phyloP scores from a whole-genome alignment of 2,329 filamentous ascomycete species.

The Pseudovirgaria hyperparasitica region DNA sequence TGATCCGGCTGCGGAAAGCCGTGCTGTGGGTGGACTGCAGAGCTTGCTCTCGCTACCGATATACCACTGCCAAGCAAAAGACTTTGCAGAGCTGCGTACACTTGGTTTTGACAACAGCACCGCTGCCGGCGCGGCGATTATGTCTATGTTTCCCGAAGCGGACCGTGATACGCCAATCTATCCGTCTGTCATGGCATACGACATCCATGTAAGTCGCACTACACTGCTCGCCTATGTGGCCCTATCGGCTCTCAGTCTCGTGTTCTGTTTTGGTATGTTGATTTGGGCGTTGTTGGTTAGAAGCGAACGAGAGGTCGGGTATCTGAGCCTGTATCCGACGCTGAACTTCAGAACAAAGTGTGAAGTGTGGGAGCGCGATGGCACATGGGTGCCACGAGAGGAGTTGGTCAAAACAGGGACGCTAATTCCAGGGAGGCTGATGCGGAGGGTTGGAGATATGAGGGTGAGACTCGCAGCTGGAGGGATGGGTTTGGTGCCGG shows the following conservation, averaged over 20 bases:
- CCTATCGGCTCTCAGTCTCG: slow-evolving; percentile 1
- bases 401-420: no score
- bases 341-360: background rate
- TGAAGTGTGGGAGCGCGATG: no score
- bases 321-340: background rate
- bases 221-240: slow-evolving; percentile 4
- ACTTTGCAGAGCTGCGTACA: slow-evolving; percentile 2
- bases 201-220: slow-evolving; percentile 1
- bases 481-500: no score
- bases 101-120: slow-evolving; percentile 4
- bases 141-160: slow-evolving; percentile 1
- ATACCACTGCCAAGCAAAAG: slow-evolving; percentile 3
- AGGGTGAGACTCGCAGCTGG: no score
- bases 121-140: slow-evolving; percentile 1
- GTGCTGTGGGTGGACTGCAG: no score
- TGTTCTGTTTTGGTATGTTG: slow-evolving; percentile 1
- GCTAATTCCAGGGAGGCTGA: no score
- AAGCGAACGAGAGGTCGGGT: background rate
- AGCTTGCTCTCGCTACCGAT: no score
- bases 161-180: slow-evolving; percentile 1
- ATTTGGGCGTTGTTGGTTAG: slow-evolving; percentile 1
- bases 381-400: no score
- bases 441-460: no score
- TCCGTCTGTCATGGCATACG: slow-evolving; percentile 2
- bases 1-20: no score